Conservation (phyloP, 495 filamentous ascomycete species). For the Xylaria longipes region DNA sequence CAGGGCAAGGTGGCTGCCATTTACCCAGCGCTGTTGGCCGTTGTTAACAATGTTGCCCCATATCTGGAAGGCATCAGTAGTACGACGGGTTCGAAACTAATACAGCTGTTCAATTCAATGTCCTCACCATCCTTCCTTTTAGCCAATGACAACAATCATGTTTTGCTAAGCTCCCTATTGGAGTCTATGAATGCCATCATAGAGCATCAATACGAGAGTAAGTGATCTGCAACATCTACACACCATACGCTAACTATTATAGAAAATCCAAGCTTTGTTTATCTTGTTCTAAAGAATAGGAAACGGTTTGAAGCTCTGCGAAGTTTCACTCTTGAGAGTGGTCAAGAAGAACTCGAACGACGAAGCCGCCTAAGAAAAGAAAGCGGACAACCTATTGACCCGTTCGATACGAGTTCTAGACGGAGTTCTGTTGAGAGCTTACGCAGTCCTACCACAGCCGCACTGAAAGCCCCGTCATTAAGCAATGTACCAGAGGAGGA, state of each 20-base stretch:
- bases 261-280: conserved; percentile 87
- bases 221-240: background rate
- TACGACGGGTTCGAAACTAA: conserved; percentile 77
- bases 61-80: conserved; percentile 78
- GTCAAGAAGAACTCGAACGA: conserved; percentile 89
- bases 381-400: conserved; percentile 51
- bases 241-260: conserved; percentile 35
- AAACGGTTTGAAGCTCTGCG: conserved; percentile 89
- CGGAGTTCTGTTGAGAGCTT: conserved; percentile 74
- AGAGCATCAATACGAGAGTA: conserved; percentile 90
- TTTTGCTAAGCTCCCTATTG: conserved; percentile 78
- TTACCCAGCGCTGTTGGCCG: conserved; percentile 89
- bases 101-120: conserved; percentile 93
- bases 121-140: conserved; percentile 94
- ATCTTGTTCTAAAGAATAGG: conserved; percentile 76
- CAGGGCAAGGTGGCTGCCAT: conserved; percentile 91
- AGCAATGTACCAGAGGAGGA: conserved; percentile 82
- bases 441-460: conserved; percentile 64
- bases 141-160: conserved; percentile 92
- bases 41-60: conserved; percentile 90
- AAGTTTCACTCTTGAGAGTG: conserved; percentile 93
- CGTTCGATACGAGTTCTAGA: conserved; percentile 54
- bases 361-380: conserved; percentile 79
- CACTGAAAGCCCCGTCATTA: conserved; percentile 65
- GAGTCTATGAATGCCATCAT: conserved; percentile 92